These are phyloP conservation scores for Eruca vesicaria DNA, from an alignment of 441 rosid genomes.

Conservation along the genomic window DNA sequence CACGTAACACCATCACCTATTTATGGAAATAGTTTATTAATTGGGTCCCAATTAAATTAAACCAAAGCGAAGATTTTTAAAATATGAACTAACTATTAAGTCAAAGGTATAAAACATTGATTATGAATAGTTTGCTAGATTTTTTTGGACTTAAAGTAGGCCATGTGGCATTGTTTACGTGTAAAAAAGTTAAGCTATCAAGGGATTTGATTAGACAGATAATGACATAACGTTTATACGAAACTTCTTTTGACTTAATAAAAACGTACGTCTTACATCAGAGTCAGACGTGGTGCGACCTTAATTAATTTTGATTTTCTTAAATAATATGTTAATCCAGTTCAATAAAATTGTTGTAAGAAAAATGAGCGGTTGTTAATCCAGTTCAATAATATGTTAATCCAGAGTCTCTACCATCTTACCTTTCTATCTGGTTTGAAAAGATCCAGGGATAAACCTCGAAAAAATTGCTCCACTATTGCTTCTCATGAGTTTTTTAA, in stretches of 20 bases:
- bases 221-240: background rate
- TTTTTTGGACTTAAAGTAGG: background rate
- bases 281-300: no score
- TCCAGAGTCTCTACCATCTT: no score
- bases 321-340: background rate
- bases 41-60: background rate
- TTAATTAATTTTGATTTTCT: background rate
- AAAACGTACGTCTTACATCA: background rate
- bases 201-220: background rate
- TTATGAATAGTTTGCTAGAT: background rate
- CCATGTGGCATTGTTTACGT: conserved; percentile 2
- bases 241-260: background rate
- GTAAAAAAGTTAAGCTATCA: background rate
- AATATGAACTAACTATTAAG: background rate
- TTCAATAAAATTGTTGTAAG: background rate
- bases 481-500: no score
- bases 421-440: no score
- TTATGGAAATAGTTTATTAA: background rate
- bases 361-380: no score
- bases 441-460: no score
- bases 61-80: background rate
- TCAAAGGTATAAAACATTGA: background rate
- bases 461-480: no score
- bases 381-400: no score
- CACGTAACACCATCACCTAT: conserved; percentile 35